phyloP scores from a whole-genome alignment of 495 filamentous ascomycete species.

The Xylaria intraflava region DNA sequence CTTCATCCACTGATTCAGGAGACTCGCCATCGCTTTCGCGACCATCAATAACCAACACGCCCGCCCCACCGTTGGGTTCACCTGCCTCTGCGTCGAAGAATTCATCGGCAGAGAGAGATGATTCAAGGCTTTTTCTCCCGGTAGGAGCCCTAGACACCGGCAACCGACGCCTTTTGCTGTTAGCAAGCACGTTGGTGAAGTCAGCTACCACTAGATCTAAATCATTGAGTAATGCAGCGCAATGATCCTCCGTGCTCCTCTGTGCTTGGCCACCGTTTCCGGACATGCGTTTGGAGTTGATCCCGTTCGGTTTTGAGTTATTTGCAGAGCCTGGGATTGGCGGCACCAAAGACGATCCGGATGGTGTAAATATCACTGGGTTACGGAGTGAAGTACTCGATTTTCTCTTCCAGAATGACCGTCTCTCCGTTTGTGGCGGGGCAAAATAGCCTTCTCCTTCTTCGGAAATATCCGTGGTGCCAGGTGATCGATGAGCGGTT shows the following conservation, averaged over 20 bases:
- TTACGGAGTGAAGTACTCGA: slow-evolving; percentile 43
- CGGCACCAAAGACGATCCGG: slow-evolving; percentile 51
- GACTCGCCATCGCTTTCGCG: slow-evolving; percentile 54
- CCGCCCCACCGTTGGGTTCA: slow-evolving; percentile 47
- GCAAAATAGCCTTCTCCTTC: slow-evolving; percentile 41
- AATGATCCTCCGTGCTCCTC: slow-evolving; percentile 63
- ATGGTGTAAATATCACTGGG: slow-evolving; percentile 40
- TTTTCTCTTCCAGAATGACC: slow-evolving; percentile 90
- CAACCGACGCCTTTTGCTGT: slow-evolving; percentile 70
- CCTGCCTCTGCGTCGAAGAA: slow-evolving; percentile 90
- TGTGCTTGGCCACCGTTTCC: slow-evolving; percentile 40
- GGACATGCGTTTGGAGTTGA: slow-evolving; percentile 15
- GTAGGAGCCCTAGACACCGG: slow-evolving; percentile 42
- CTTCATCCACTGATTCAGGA: slow-evolving; percentile 50
- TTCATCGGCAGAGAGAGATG: slow-evolving; percentile 67
- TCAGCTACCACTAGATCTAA: slow-evolving; percentile 75
- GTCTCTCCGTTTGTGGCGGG: slow-evolving; percentile 36
- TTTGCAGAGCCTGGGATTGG: slow-evolving; percentile 42
- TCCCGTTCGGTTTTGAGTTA: slow-evolving; percentile 19
- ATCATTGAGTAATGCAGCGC: slow-evolving; percentile 71
- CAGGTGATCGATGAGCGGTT: slow-evolving; percentile 37
- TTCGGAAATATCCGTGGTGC: slow-evolving; percentile 34
- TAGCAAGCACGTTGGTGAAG: slow-evolving; percentile 67
- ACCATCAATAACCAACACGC: slow-evolving; percentile 66
- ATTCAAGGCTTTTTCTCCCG: slow-evolving; percentile 74